These are phyloP conservation scores for Myochromella boudieri DNA, from an alignment of 768 basidiomycete genomes.

Conservation along the genomic window DNA sequence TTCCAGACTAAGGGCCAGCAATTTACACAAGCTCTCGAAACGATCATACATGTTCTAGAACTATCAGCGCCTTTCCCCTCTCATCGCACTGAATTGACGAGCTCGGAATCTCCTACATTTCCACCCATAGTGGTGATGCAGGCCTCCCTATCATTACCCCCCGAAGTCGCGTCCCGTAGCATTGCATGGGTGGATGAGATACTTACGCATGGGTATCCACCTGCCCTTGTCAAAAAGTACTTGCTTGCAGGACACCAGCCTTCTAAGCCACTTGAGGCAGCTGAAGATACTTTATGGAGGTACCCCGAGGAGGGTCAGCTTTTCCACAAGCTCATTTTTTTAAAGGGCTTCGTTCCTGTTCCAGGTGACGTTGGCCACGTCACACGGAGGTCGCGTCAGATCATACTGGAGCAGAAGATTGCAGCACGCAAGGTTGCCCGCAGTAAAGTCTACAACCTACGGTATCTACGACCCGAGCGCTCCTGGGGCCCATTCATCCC, in stretches of 20 bases:
- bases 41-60: slow-evolving; percentile 16
- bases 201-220: slow-evolving; percentile 31
- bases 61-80: slow-evolving; percentile 13
- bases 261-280: slow-evolving; percentile 15
- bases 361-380: neutral
- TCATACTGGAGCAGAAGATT: slow-evolving; percentile 9
- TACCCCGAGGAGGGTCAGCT: slow-evolving; percentile 31
- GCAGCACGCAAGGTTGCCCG: slow-evolving; percentile 31
- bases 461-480: slow-evolving; percentile 29
- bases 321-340: slow-evolving; percentile 43
- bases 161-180: slow-evolving; percentile 27
- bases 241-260: slow-evolving; percentile 17
- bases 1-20: neutral
- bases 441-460: slow-evolving; percentile 34
- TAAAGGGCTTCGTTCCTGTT: slow-evolving; percentile 40
- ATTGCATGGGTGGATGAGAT: slow-evolving; percentile 33
- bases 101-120: slow-evolving; percentile 1
- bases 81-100: slow-evolving; percentile 2
- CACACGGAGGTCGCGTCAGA: slow-evolving; percentile 3
- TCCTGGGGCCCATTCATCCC: slow-evolving; percentile 38
- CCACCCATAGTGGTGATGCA: slow-evolving; percentile 14
- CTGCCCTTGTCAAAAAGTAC: slow-evolving; percentile 24
- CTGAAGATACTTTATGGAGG: slow-evolving; percentile 20
- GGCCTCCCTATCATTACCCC: slow-evolving; percentile 8
- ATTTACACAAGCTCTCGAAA: slow-evolving; percentile 12